A percentile compares a stretch with the other conserved stretches of the same genome.
phyloP scores from a whole-genome alignment of 2,329 filamentous ascomycete species.

The Fusarium keratoplasticum region DNA sequence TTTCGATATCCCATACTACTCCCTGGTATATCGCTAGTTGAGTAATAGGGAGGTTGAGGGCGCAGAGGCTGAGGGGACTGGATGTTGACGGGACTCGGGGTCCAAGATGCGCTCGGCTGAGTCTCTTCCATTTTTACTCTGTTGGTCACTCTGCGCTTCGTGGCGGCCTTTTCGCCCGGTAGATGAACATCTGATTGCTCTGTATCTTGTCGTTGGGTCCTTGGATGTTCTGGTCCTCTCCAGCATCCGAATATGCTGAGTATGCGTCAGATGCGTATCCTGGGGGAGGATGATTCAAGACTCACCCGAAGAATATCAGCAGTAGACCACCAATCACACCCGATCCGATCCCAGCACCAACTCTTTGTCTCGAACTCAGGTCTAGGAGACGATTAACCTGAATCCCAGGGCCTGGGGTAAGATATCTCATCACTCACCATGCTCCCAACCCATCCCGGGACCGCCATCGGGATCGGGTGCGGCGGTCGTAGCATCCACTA shows the following conservation, averaged over 20 bases:
- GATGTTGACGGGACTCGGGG: background rate
- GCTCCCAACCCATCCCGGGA: background rate
- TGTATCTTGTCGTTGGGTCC: background rate
- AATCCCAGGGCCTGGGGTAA: no score
- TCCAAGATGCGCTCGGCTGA: background rate
- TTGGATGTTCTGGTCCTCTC: background rate
- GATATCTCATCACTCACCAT: background rate
- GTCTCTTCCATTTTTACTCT: background rate
- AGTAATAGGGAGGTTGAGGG: background rate
- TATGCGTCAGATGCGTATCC: background rate
- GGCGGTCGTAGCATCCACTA: no score
- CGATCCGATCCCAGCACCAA: conserved; percentile 21
- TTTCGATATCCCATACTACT: conserved; percentile 30
- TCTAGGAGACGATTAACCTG: conserved; percentile 1
- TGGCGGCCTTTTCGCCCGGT: background rate
- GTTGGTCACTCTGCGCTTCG: background rate
- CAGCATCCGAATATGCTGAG: conserved; percentile 24
- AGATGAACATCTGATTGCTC: background rate
- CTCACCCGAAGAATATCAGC: conserved; percentile 27
- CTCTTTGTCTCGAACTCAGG: conserved; percentile 16
- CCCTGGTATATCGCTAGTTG: conserved; percentile 12
- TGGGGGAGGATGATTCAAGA: background rate
- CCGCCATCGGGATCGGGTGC: no score
- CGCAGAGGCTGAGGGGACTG: background rate
- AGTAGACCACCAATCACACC: conserved; percentile 13